Evolutionary conservation across 1,284 basidiomycete species (phyloP).

Genomic region (Puccinia brachypodii): DNA sequence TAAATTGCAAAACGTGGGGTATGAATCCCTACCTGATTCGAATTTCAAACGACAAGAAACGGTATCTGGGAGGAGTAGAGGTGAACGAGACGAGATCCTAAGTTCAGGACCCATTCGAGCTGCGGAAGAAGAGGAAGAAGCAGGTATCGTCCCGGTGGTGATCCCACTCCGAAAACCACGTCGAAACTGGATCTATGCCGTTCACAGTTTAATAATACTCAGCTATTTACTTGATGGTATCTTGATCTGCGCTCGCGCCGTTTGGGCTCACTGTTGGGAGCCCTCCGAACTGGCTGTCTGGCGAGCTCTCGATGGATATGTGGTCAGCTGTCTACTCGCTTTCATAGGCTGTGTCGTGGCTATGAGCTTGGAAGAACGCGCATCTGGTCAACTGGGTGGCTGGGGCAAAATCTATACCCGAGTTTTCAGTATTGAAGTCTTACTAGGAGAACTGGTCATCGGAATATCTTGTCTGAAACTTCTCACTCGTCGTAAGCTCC

Average conservation of each 20-base stretch:
- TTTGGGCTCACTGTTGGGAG: constrained; percentile 68
- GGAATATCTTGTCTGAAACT: constrained; percentile 16
- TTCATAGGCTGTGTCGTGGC: constrained; percentile 28
- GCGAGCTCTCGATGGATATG: constrained; percentile 28
- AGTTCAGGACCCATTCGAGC: not conserved
- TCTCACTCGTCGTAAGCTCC: constrained; percentile 12
- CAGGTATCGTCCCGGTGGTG: constrained; percentile 70
- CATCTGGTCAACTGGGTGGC: constrained; percentile 10
- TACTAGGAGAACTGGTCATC: constrained; percentile 36
- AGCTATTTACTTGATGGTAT: constrained; percentile 57
- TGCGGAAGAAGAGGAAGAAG: not conserved
- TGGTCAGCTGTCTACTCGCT: constrained; percentile 30
- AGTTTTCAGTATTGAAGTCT: constrained; percentile 22
- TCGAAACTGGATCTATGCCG: constrained; percentile 67
- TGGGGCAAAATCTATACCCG: constrained; percentile 44
- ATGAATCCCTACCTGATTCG: constrained; percentile 33
- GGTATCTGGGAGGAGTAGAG: not conserved
- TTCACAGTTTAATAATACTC: constrained; percentile 64
- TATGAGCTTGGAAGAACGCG: constrained; percentile 44
- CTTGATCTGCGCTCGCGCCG: constrained; percentile 66
- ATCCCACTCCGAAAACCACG: constrained; percentile 70
- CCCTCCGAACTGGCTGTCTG: constrained; percentile 23
- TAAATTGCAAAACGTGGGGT: constrained; percentile 45
- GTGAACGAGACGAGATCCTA: not conserved
- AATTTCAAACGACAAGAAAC: constrained; percentile 12